Evolutionary conservation across 129 eudicot genomes (phyloP).

Genomic region (Flaveria linearis): DNA sequence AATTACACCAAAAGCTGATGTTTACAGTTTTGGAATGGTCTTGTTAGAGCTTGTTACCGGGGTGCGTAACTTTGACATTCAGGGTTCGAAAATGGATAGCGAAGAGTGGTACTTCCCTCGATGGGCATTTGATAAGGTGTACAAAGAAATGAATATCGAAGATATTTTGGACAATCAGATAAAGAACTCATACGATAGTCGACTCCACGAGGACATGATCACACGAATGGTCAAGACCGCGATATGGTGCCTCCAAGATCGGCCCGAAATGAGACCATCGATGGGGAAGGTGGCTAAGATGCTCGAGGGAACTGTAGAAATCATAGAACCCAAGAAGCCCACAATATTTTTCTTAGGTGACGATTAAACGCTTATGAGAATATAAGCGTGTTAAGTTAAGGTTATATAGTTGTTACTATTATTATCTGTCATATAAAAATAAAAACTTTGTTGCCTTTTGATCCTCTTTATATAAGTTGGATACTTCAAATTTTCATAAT

Average conservation of each 20-base stretch:
- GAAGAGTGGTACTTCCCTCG: conserved; percentile 88
- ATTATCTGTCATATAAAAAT: not conserved
- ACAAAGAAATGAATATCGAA: conserved; percentile 70
- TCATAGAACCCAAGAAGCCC: conserved; percentile 83
- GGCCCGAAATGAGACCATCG: conserved; percentile 87
- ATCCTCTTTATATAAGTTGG: not conserved
- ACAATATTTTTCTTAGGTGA: conserved; percentile 64
- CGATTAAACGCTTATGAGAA: conserved; percentile 26
- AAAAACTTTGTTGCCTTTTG: not conserved
- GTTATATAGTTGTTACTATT: not conserved
- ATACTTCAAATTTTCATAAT: not conserved
- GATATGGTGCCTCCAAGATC: conserved; percentile 93
- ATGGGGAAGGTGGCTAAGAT: conserved; percentile 98
- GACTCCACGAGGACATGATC: conserved; percentile 61
- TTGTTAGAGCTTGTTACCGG: conserved; percentile 76
- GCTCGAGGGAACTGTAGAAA: conserved; percentile 94
- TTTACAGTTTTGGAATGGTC: conserved; percentile 87
- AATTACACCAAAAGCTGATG: conserved; percentile 83
- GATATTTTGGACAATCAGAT: conserved; percentile 71
- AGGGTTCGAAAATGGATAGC: conserved; percentile 61
- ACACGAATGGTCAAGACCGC: conserved; percentile 92
- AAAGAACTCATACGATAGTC: conserved; percentile 57
- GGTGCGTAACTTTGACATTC: conserved; percentile 57
- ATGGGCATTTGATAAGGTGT: conserved; percentile 91
- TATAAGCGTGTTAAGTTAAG: not conserved